phyloP scores from a whole-genome alignment of 306 rosid genomes.

The Acmispon strigosus region DNA sequence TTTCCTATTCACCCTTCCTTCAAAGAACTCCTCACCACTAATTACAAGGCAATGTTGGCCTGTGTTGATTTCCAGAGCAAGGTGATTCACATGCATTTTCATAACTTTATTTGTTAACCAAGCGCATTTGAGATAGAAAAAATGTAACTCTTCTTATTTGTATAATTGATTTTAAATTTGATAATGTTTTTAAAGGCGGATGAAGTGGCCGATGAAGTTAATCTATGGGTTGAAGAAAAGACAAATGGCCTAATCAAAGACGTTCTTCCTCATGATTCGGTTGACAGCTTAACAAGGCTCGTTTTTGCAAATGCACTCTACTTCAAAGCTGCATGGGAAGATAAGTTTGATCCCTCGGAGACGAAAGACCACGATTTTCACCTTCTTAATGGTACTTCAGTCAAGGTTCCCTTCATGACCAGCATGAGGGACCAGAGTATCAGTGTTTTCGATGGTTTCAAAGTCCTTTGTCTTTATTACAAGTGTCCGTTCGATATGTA shows the following conservation, averaged over 20 bases:
- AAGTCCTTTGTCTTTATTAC: conserved; percentile 68
- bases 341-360: too few species aligned
- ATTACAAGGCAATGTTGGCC: conserved; percentile 45
- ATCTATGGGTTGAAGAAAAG: conserved; percentile 50
- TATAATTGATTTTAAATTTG: too few species aligned
- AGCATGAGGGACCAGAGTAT: conserved; percentile 45
- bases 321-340: too few species aligned
- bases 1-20: conserved; percentile 59
- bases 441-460: conserved; percentile 49
- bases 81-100: conserved; percentile 25
- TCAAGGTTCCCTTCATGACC: conserved; percentile 67
- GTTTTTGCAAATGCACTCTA: neutral
- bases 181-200: too few species aligned
- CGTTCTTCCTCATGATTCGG: conserved; percentile 58
- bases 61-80: conserved; percentile 60
- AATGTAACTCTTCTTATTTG: too few species aligned
- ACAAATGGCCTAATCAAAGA: conserved; percentile 65
- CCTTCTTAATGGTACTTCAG: conserved; percentile 34
- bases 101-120: too few species aligned
- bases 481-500: conserved; percentile 60
- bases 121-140: too few species aligned
- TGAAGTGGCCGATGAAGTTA: too few species aligned
- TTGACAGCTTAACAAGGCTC: conserved; percentile 48
- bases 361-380: too few species aligned
- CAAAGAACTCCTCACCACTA: conserved; percentile 43